Base-by-base conservation (phyloP, 495 filamentous ascomycete genomes). In the Lophiotrema nucula region DNA sequence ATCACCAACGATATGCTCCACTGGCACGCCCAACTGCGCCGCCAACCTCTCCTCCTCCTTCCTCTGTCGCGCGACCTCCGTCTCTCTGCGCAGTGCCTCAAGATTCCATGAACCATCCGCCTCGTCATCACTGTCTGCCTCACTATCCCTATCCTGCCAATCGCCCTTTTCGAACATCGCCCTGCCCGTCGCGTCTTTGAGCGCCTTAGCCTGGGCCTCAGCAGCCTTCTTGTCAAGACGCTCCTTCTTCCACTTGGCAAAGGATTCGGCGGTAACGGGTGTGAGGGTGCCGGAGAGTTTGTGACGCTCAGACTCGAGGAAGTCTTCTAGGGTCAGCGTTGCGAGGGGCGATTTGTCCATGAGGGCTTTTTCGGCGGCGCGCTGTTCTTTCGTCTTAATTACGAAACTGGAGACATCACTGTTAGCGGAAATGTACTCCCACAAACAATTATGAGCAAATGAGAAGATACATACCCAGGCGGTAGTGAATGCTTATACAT, bases 401-500 rank as follows among this genome's bases (percentile, higher is more conserved):
- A 97, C 80, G 77, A 97, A 99, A 33, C 89, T 95, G 19, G 8
- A 15, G 8, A 35, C 19, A 18, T 12, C 18, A 35, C 8, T 35
- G 31, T n/a, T n/a, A n/a, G n/a, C n/a, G n/a, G n/a, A n/a, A n/a
- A n/a, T n/a, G n/a, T n/a, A n/a, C n/a, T n/a, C n/a, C n/a, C n/a
- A n/a, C n/a, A n/a, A n/a, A n/a, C n/a, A n/a, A n/a, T n/a, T n/a
- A n/a, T n/a, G n/a, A n/a, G n/a, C n/a, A n/a, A n/a, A n/a, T n/a
- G n/a, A n/a, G n/a, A 16, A 18, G 12, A 43, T 39, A 64, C 69
- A 26, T 81, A 92, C 86, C 93, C 93, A 68, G 92, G 85, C 58
- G 93, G 93, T 67, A 99, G 81, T 58, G 87, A 89, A 72, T 99
- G 93, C 73, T 87, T 90, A 69, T 99, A 99, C 87, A 91, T 97